phyloP scores from a whole-genome alignment of 768 basidiomycete species.

The Trametes cinnabarina region DNA sequence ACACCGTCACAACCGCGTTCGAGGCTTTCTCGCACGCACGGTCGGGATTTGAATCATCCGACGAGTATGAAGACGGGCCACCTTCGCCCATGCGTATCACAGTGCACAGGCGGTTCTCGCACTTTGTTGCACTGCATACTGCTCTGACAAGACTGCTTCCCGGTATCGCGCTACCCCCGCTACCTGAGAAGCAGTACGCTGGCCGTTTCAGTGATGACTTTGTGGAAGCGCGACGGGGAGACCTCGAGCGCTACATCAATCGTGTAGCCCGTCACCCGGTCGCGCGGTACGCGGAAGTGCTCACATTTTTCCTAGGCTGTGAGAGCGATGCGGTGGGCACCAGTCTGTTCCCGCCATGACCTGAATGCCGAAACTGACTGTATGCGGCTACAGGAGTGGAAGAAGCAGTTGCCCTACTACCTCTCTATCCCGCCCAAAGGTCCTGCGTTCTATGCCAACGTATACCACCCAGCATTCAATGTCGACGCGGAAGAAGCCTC shows the following conservation, averaged over 20 bases:
- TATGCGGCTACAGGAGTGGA: conserved; percentile 59
- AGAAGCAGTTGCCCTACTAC: conserved; percentile 56
- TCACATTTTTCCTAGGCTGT: conserved; percentile 76
- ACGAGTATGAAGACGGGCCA: conserved; percentile 19
- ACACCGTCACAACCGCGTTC: conserved; percentile 76
- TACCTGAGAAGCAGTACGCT: conserved; percentile 84
- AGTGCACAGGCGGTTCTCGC: conserved; percentile 80
- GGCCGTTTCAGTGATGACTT: conserved; percentile 80
- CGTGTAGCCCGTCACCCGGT: conserved; percentile 73
- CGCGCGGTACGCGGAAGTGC: conserved; percentile 71
- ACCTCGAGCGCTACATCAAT: conserved; percentile 75
- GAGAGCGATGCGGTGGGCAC: conserved; percentile 68
- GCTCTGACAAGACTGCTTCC: conserved; percentile 67
- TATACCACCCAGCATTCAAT: conserved; percentile 86
- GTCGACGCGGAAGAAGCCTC: conserved; percentile 70
- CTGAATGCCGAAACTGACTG: not conserved
- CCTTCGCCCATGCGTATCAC: conserved; percentile 56
- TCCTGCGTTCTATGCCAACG: conserved; percentile 71
- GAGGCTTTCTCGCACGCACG: conserved; percentile 27
- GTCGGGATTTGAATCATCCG: conserved; percentile 8
- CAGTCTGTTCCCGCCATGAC: not conserved
- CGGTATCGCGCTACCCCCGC: conserved; percentile 73
- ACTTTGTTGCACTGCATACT: conserved; percentile 77
- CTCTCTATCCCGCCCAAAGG: conserved; percentile 65
- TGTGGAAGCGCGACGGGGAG: conserved; percentile 77